Percentiles rank a stretch among this genome's conserved stretches.
Conservation (phyloP, 495 filamentous ascomycete species). For the Tetracladium setigerum region DNA sequence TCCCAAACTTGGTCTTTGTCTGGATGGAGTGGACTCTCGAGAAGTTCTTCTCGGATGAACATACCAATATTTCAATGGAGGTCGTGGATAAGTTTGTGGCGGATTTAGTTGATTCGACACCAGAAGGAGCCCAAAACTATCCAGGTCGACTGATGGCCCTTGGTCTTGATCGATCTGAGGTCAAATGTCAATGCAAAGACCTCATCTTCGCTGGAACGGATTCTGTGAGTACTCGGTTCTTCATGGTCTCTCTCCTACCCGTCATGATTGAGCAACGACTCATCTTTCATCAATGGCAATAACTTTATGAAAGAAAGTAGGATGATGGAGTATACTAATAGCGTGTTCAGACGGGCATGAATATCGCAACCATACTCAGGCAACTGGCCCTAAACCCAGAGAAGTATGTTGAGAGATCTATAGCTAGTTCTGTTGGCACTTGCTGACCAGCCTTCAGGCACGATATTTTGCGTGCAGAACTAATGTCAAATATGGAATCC, state of each 20-base stretch:
- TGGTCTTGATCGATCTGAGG: conserved; percentile 32
- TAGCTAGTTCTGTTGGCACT: not conserved
- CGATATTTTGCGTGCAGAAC: conserved; percentile 27
- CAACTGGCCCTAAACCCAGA: conserved; percentile 33
- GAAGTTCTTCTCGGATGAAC: conserved; percentile 21
- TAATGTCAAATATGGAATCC: conserved; percentile 17
- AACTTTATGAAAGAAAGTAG: not conserved
- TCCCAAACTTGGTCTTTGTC: conserved; percentile 30
- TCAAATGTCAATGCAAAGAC: conserved; percentile 37
- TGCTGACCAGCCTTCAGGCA: conserved; percentile 21
- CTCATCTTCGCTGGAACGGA: conserved; percentile 35
- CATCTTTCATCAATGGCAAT: not conserved
- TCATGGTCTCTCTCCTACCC: conserved; percentile 11
- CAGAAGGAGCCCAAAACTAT: conserved; percentile 28
- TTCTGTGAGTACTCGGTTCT: too few relatives aligned
- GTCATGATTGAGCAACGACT: not conserved
- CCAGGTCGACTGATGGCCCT: conserved; percentile 37
- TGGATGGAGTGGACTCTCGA: conserved; percentile 27
- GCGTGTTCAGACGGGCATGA: conserved; percentile 27
- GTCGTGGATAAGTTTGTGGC: conserved; percentile 33
- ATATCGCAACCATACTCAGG: conserved; percentile 35
- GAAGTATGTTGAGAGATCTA: conserved; percentile 23
- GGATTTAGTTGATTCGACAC: conserved; percentile 22
- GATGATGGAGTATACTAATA: too few relatives aligned
- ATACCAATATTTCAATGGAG: conserved; percentile 24